A percentile compares a stretch with the other conserved stretches of the same genome.
These are phyloP conservation scores for Macroventuria anomochaeta DNA, from an alignment of 2,329 filamentous ascomycete species.

Conservation along the genomic window DNA sequence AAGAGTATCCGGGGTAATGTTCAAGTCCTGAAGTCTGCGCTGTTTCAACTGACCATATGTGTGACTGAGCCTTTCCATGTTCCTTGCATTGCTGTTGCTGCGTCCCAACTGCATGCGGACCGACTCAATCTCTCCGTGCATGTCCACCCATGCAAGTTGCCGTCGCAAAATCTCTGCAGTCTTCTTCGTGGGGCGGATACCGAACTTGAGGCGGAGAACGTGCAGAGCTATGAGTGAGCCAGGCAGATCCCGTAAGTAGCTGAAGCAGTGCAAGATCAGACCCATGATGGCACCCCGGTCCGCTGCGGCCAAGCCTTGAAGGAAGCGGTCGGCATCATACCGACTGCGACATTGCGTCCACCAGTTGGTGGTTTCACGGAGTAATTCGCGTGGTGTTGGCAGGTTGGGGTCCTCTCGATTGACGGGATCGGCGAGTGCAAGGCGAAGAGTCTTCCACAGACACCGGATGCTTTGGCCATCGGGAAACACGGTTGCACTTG, in stretches of 20 bases:
- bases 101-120: constrained; percentile 23
- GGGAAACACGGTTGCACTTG: constrained; percentile 33
- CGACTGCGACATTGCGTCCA: constrained; percentile 33
- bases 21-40: constrained; percentile 27
- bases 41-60: constrained; percentile 32
- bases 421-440: constrained; percentile 33
- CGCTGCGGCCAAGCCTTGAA: constrained; percentile 32
- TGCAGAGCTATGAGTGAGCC: constrained; percentile 47
- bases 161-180: constrained; percentile 29
- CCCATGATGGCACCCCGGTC: constrained; percentile 31
- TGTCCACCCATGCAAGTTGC: constrained; percentile 41
- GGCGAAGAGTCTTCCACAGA: constrained; percentile 44
- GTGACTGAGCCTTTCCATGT: constrained; percentile 10
- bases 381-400: constrained; percentile 41
- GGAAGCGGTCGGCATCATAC: constrained; percentile 36
- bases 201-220: constrained; percentile 33
- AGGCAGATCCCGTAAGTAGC: constrained; percentile 39
- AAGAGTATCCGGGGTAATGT: constrained; percentile 20
- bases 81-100: constrained; percentile 20
- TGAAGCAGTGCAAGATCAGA: constrained; percentile 47
- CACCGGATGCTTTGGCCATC: constrained; percentile 37
- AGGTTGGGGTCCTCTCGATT: constrained; percentile 27
- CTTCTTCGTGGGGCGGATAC: constrained; percentile 36
- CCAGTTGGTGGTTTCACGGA: constrained; percentile 42
- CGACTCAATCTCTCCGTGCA: constrained; percentile 14